Percentiles rank a stretch among this genome's conserved stretches.
Conservation (phyloP, 345 rosid species). For the Turritis glabra region DNA sequence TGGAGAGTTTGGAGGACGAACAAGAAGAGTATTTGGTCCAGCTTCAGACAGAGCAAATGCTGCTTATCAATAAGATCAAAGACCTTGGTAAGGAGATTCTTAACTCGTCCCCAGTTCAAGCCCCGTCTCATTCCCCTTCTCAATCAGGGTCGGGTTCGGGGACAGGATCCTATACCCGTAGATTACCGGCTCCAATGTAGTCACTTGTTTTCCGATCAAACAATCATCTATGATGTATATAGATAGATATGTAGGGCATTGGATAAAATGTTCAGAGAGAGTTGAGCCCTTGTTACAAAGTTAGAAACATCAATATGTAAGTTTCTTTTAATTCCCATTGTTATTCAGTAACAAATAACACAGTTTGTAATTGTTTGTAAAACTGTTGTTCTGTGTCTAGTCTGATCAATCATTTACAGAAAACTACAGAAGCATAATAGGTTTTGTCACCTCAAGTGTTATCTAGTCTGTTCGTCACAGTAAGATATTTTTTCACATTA, state of each 20-base stretch:
- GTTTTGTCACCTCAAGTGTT: neutral
- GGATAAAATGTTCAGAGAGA: conserved; percentile 11
- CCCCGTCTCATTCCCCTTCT: conserved; percentile 23
- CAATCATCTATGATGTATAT: conserved; percentile 34
- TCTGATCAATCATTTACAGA: conserved; percentile 15
- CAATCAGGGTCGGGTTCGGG: conserved; percentile 31
- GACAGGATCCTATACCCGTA: conserved; percentile 40
- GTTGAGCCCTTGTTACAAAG: conserved; percentile 30
- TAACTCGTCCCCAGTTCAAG: conserved; percentile 52
- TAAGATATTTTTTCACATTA: neutral
- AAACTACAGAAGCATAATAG: neutral
- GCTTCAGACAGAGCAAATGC: conserved; percentile 85
- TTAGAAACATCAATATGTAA: conserved; percentile 23
- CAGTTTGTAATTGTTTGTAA: conserved; percentile 22
- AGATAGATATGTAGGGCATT: conserved; percentile 35
- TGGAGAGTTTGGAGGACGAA: conserved; percentile 67
- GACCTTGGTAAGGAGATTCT: conserved; percentile 87
- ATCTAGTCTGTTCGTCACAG: neutral
- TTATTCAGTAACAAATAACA: conserved; percentile 8
- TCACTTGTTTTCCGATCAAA: conserved; percentile 10
- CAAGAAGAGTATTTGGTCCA: conserved; percentile 81
- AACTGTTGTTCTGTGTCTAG: neutral
- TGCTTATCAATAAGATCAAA: conserved; percentile 77
- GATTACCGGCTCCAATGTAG: conserved; percentile 42
- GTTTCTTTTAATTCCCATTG: conserved; percentile 16